A percentile compares a stretch with the other conserved stretches of the same genome.
Conservation (phyloP, 2,329 filamentous ascomycete genomes). For the Grosmannia penicillata region DNA sequence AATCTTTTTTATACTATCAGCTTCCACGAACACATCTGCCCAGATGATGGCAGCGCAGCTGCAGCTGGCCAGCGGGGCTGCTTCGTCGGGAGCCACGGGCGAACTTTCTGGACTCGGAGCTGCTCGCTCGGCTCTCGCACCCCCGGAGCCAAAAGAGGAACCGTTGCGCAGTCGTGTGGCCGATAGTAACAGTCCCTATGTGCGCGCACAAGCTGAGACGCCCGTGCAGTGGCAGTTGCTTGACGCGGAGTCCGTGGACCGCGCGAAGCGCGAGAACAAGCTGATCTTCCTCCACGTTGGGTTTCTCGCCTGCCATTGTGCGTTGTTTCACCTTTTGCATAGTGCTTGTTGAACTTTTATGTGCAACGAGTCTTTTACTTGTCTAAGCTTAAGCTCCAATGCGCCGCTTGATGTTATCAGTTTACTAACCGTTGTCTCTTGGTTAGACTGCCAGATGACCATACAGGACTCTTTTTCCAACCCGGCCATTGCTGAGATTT, state of each 20-base stretch:
- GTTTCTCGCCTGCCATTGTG: slow-evolving; percentile 88
- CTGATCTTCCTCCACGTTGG: slow-evolving; percentile 89
- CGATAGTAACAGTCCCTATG: slow-evolving; percentile 35
- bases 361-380: too few relatives aligned
- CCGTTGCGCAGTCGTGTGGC: slow-evolving; percentile 22
- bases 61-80: slow-evolving; percentile 11
- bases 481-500: slow-evolving; percentile 58
- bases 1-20: too few relatives aligned
- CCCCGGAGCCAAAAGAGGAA: slow-evolving; percentile 3
- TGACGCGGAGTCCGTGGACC: slow-evolving; percentile 57
- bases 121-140: too few relatives aligned
- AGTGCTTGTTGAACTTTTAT: neutral
- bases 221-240: slow-evolving; percentile 87
- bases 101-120: slow-evolving; percentile 4
- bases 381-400: too few relatives aligned
- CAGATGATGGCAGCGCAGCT: slow-evolving; percentile 13
- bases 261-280: slow-evolving; percentile 70
- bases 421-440: neutral
- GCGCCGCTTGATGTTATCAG: too few relatives aligned
- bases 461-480: slow-evolving; percentile 84
- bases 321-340: slow-evolving; percentile 7
- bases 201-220: slow-evolving; percentile 63
- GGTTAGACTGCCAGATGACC: slow-evolving; percentile 72
- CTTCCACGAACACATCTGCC: neutral
- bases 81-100: slow-evolving; percentile 3